Evolutionary conservation across 1,284 basidiomycete species (phyloP).

Genomic region (Neolentinus lepideus): DNA sequence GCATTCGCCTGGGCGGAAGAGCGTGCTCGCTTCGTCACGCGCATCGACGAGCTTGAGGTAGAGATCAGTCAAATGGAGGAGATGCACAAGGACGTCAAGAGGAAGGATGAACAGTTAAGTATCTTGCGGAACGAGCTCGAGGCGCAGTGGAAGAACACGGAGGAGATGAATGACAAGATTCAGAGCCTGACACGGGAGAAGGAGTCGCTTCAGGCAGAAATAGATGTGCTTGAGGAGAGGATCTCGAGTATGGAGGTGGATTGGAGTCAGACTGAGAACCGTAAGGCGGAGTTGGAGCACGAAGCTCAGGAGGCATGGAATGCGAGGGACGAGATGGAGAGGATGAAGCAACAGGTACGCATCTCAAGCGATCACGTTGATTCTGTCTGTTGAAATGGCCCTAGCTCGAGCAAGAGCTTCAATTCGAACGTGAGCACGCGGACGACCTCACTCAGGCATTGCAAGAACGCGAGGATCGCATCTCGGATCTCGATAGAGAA

Average conservation of each 20-base stretch:
- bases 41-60: constrained; percentile 26
- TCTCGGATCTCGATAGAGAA: constrained; percentile 50
- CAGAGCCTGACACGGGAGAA: constrained; percentile 19
- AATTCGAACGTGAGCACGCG: constrained; percentile 37
- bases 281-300: constrained; percentile 43
- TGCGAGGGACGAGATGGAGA: constrained; percentile 42
- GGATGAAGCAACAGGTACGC: constrained; percentile 47
- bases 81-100: constrained; percentile 20
- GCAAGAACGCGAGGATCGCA: constrained; percentile 49
- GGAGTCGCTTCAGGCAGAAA: constrained; percentile 32
- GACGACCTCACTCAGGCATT: constrained; percentile 39
- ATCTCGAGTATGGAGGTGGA: constrained; percentile 42
- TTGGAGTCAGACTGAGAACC: constrained; percentile 48
- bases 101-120: constrained; percentile 39
- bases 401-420: constrained; percentile 46
- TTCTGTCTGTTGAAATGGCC: constrained; percentile 6
- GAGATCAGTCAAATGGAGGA: constrained; percentile 29
- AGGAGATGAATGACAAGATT: constrained; percentile 24
- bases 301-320: constrained; percentile 44
- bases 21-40: constrained; percentile 16
- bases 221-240: constrained; percentile 26
- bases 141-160: constrained; percentile 56
- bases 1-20: constrained; percentile 46
- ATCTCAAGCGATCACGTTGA: not conserved
- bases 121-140: constrained; percentile 50